Percentiles rank a stretch among this genome's conserved stretches.
phyloP scores from a whole-genome alignment of 2,329 filamentous ascomycete species.

The Cladosporium sp. region DNA sequence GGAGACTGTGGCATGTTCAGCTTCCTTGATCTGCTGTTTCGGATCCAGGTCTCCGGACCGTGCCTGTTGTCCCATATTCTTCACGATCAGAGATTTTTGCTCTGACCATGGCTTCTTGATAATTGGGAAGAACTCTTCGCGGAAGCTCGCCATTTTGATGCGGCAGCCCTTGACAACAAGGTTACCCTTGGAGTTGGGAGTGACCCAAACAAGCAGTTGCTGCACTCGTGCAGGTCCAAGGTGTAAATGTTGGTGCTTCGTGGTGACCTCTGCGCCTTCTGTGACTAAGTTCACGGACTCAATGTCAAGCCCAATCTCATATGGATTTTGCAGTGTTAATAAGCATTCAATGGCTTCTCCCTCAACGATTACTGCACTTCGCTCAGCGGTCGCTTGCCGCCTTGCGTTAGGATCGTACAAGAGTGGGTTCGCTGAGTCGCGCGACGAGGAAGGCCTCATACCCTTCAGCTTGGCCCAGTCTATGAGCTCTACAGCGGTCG shows the following conservation, averaged over 20 bases:
- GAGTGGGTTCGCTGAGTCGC: constrained; percentile 64
- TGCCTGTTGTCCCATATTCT: constrained; percentile 38
- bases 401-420: constrained; percentile 93
- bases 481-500: constrained; percentile 5
- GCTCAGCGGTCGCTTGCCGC: constrained; percentile 47
- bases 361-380: constrained; percentile 66
- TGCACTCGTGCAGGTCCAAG: constrained; percentile 82
- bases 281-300: constrained; percentile 73
- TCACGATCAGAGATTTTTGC: constrained; percentile 67
- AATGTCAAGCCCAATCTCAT: constrained; percentile 86
- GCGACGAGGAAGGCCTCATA: not conserved
- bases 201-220: constrained; percentile 66
- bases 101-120: constrained; percentile 74
- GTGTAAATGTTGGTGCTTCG: constrained; percentile 58
- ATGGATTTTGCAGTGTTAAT: constrained; percentile 87
- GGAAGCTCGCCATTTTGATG: constrained; percentile 76
- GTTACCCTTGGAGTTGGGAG: constrained; percentile 61
- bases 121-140: constrained; percentile 77
- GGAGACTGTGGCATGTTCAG: constrained; percentile 20
- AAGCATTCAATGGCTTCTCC: constrained; percentile 73
- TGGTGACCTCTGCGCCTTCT: constrained; percentile 68
- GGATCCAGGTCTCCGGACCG: not conserved
- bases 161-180: constrained; percentile 73
- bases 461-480: constrained; percentile 10
- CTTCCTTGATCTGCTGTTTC: constrained; percentile 4